Evolutionary conservation across 2,329 filamentous ascomycete species (phyloP), one percentile per base, ranked within the genome.

Genomic region (Epichloe sibirici): DNA sequence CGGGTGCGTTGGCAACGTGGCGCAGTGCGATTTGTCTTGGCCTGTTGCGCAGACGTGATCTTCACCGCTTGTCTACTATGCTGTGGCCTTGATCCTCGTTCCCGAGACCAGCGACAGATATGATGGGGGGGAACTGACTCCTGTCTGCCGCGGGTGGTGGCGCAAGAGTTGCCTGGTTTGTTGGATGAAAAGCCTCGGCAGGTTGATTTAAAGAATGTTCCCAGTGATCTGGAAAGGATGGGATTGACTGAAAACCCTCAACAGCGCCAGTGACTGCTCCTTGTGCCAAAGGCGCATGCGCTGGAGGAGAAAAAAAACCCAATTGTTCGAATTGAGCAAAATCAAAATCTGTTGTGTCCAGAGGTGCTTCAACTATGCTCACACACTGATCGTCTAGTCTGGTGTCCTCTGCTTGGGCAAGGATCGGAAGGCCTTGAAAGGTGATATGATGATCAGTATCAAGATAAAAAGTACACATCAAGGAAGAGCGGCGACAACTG

Each of bases 291-390:
- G 65, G 62, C 45, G 46, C 57, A 17, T 57, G 47, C 15, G 58
- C 54, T n/a, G 54, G 51, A 4, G 54, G 49, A 28, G 56, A n/a
- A 54, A 44, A 66, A 65, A 66, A 65, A 15, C 58, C 61, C 25
- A 67, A 57, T 51, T 68, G 62, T 34, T 64, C 64, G 56, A 70
- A 63, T 52, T 60, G 54, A 21, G 48, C 61, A 56, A 71, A 69
- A 61, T 61, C 59, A 58, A 69, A 68, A 54, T 68, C 62, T 55
- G 59, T 57, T 45, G 64, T 57, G 38, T 62, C 64, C 49, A 69
- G 54, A 45, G 59, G 56, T 38, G 62, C 53, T 25, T 67, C 59
- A 51, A 62, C 57, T 58, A 60, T 62, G 57, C 64, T 61, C 55
- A 58, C 57, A 40, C 58, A 53, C 54, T 66, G 61, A 51, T 55